Base-by-base conservation (phyloP, 495 filamentous ascomycete species). In the Astrothelium subdiscretum region DNA sequence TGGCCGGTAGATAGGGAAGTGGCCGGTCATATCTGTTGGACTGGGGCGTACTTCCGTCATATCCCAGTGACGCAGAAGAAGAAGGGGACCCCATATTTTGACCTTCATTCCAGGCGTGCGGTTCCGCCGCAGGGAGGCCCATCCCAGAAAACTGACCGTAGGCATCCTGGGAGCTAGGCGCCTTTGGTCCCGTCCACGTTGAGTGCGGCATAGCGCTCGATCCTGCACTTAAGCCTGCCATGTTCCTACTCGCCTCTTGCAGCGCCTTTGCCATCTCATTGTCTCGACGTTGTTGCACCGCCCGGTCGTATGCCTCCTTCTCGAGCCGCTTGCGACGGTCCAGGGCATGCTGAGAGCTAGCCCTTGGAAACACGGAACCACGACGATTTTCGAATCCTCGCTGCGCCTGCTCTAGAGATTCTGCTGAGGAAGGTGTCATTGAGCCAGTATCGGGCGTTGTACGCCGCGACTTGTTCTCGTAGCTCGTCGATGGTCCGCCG, bases 231-330 rank as follows among this genome's bases (percentile, higher is more conserved):
- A 15, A 27, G 8, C 24, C 24, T 29, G 48, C 26, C 24, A 29
- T 54, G 15, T 29, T 54, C 24, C 22, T 29, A 15, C 8, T 54
- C 20, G 22, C 24, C 5, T 57, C 43, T 57, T 58, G 26, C 4
- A 62, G 51, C 35, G 22, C n/a, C 32, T 22, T 40, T n/a, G 61
- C 61, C 29, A 62, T 32, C 48, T 62, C 43, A 31, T 44, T 51
- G 52, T 62, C 61, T 31, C 22, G 31, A 26, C 29, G 35, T 31
- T 61, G 35, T 61, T 31, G 40, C 13, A n/a, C n/a, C n/a, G 18
- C 52, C 44, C 57, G 29, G 12, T 63, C 54, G 52, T 42, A 29
- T 10, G 52, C 54, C 3, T 27, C 29, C 24, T 42, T 48, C 27
- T 59, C 54, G 15, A 32, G 27, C 42, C 8, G 4, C 6, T 38